Base-by-base conservation (phyloP, 768 basidiomycete genomes). In the Thelephora ganbajun region DNA sequence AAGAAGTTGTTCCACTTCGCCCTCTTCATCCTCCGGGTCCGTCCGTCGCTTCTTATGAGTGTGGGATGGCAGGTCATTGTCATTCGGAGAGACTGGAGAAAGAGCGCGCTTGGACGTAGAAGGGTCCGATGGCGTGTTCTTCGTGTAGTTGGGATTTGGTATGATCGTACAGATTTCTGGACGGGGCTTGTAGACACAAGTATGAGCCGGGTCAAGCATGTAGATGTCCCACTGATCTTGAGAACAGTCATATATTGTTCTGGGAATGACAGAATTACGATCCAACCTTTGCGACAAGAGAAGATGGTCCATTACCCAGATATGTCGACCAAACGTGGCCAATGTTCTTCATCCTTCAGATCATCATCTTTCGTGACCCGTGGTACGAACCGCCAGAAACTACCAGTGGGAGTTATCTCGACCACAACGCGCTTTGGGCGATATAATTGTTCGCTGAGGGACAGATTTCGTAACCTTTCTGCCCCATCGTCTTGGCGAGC, bases 171-270 rank as follows among this genome's bases (percentile, higher is more conserved):
- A 51, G 9, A 54, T 53, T n/a, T 49, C 46, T 1, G 63, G 62
- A 0, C 48, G 48, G 2, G 49, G 43, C 6, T 52, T 71, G 7
- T 85, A 76, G 49, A 65, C 61, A 57, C 85, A 89, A 19, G 74
- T 72, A 53, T 88, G 88, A n/a, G 62, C 60, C 2, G 80, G 77
- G 57, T 89, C 86, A 6, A 89, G 70, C 57, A 87, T 88, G 64
- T 87, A 80, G 23, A 88, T 78, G 51, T 89, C 86, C 86, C 86
- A 89, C 59, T 87, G 84, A 33, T 88, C 83, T 58, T 82, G 81
- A 16, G 74, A 72, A 57, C 73, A 73, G 58, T 61, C 73, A 63
- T 9, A 80, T 80, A 51, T 20, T 35, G 48, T 47, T 36, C 55
- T 44, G 19, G 26, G 26, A 43, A 39, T 22, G 13, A 20, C 13